Evolutionary conservation across 2,329 filamentous ascomycete genomes (phyloP).

Genomic region (Aspergillus floridensis): DNA sequence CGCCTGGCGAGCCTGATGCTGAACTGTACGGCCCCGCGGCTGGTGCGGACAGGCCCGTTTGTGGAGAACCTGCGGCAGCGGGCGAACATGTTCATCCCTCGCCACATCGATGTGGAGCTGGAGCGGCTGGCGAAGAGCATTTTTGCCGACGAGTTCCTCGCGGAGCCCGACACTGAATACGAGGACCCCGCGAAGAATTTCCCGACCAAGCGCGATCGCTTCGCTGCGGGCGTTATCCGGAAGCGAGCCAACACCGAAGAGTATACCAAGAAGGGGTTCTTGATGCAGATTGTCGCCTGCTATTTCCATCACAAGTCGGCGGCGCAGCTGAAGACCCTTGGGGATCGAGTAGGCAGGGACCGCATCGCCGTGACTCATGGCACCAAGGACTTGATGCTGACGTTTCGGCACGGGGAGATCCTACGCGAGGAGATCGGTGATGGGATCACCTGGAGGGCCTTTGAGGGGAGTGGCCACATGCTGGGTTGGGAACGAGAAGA

Average conservation of each 20-base stretch:
- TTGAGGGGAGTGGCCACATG: constrained; percentile 74
- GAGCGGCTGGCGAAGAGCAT: constrained; percentile 63
- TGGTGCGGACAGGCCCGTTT: constrained; percentile 59
- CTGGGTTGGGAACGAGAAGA: constrained; percentile 67
- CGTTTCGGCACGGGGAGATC: constrained; percentile 65
- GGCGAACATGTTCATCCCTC: constrained; percentile 63
- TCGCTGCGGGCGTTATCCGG: constrained; percentile 72
- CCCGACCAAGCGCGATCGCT: constrained; percentile 75
- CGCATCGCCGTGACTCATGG: constrained; percentile 78
- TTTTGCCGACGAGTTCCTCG: constrained; percentile 65
- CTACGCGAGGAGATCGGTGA: constrained; percentile 67
- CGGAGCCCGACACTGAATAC: constrained; percentile 56
- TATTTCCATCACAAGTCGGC: constrained; percentile 75
- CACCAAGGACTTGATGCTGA: constrained; percentile 73
- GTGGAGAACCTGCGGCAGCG: constrained; percentile 62
- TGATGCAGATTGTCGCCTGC: constrained; percentile 74
- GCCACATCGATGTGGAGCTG: constrained; percentile 65
- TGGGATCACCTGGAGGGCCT: constrained; percentile 51
- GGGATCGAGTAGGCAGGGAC: constrained; percentile 66
- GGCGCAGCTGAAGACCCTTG: constrained; percentile 64
- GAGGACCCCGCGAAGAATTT: constrained; percentile 51
- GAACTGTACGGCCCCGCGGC: constrained; percentile 59
- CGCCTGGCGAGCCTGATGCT: constrained; percentile 58
- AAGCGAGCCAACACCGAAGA: constrained; percentile 63
- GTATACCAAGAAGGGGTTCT: constrained; percentile 66